These are phyloP conservation scores for Alloteropsis angusta DNA, from an alignment of 202 grass and related monocot species.

Conservation along the genomic window DNA sequence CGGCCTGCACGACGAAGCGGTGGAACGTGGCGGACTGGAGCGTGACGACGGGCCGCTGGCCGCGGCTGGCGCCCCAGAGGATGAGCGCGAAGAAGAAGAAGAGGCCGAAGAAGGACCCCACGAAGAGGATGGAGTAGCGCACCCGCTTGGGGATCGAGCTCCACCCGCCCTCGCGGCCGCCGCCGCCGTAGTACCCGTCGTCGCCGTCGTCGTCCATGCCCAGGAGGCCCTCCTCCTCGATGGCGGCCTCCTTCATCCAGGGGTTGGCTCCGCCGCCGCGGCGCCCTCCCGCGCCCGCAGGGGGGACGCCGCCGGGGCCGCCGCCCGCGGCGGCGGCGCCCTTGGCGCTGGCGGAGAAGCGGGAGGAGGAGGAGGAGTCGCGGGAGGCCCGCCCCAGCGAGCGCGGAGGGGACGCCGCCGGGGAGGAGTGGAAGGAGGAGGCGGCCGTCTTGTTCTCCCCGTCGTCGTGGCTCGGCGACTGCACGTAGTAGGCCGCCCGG, in stretches of 20 bases:
- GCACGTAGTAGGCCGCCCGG: slow-evolving; percentile 76
- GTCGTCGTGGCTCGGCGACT: slow-evolving; percentile 88
- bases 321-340: background rate
- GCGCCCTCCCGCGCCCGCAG: background rate
- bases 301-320: background rate
- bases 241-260: slow-evolving; percentile 66
- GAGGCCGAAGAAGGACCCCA: slow-evolving; percentile 52
- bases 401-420: slow-evolving; percentile 61
- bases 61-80: slow-evolving; percentile 76
- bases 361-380: slow-evolving; percentile 63
- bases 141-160: slow-evolving; percentile 24
- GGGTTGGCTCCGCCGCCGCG: background rate
- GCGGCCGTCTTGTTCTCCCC: slow-evolving; percentile 48
- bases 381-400: slow-evolving; percentile 46
- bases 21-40: slow-evolving; percentile 74
- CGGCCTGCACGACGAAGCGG: slow-evolving; percentile 75
- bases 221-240: slow-evolving; percentile 74
- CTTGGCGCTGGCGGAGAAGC: slow-evolving; percentile 52
- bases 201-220: slow-evolving; percentile 29
- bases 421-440: slow-evolving; percentile 55
- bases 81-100: slow-evolving; percentile 96
- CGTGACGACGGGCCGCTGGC: slow-evolving; percentile 59
- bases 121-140: slow-evolving; percentile 48
- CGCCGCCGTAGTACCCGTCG: background rate
- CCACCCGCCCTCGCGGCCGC: background rate